Conservation (phyloP, 805 yeast genomes). For the Candida parachauliodes region DNA sequence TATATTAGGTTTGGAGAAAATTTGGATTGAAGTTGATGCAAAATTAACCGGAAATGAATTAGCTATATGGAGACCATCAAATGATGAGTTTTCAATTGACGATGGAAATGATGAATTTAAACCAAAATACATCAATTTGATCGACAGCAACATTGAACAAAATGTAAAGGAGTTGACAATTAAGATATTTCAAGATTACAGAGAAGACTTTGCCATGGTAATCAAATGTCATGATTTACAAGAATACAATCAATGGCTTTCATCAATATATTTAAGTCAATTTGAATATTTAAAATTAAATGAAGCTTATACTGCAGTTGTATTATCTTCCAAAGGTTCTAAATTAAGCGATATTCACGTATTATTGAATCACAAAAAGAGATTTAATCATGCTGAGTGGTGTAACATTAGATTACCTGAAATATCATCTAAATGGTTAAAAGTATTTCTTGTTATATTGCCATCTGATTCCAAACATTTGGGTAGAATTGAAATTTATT, state of each 20-base stretch:
- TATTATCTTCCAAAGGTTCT: conserved; percentile 56
- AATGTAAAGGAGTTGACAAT: conserved; percentile 16
- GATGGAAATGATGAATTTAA: conserved; percentile 35
- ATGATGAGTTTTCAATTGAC: conserved; percentile 11
- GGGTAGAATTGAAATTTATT: conserved; percentile 56
- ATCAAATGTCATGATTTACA: conserved; percentile 19
- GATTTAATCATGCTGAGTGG: conserved; percentile 55
- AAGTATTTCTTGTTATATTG: conserved; percentile 46
- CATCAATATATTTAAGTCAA: conserved; percentile 51
- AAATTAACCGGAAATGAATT: conserved; percentile 53
- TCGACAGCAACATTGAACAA: conserved; percentile 32
- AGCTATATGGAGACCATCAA: conserved; percentile 44
- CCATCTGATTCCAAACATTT: conserved; percentile 44
- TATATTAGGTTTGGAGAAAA: conserved; percentile 15
- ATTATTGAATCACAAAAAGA: conserved; percentile 46
- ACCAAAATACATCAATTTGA: conserved; percentile 51
- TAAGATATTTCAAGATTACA: conserved; percentile 26
- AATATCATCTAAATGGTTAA: conserved; percentile 55
- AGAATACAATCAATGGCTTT: conserved; percentile 37
- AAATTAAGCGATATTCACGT: conserved; percentile 56
- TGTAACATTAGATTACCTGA: conserved; percentile 59
- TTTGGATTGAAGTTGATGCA: conserved; percentile 35
- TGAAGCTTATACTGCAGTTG: conserved; percentile 64
- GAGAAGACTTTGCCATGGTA: conserved; percentile 20
- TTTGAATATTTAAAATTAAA: conserved; percentile 55